Evolutionary conservation across 495 filamentous ascomycete genomes (phyloP), one percentile per base, ranked within the genome.

Genomic region (Thermochaetoides thermophila): DNA sequence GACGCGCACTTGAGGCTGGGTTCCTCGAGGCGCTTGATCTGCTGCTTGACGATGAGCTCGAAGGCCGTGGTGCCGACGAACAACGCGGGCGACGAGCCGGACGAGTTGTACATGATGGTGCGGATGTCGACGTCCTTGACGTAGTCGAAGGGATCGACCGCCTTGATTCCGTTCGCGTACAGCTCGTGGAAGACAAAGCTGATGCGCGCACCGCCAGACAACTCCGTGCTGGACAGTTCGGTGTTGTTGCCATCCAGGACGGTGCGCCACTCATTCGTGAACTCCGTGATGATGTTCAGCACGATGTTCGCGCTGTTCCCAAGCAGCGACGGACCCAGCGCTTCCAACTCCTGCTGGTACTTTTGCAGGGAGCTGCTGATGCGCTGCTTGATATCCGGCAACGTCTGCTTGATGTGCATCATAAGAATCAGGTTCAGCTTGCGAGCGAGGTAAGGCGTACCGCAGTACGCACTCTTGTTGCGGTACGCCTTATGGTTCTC

Each of bases 371-470:
- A 92, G 37, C 81, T 76, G 8, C 80, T 71, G 50, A 99, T 99
- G 39, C 91, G 80, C 12, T 77, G 79, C 58, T 96, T 99, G 66
- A 99, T 99, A 52, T 99, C 89, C 17, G 89, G 89, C 8, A 99
- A 71, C 5, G 89, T 99, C 64, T 99, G 89, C 60, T 99, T 99
- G 66, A 99, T 99, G 65, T 99, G 89, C 89, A 96, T 99, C 89
- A 96, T 96, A 38, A 99, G 72, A 57, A 99, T 96, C 56, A 97
- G 66, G 56, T 99, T 99, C 35, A 99, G 68, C 59, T 99, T 99
- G 29, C 89, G 74, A 5, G 89, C 89, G 19, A 99, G 66, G 47
- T 96, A 99, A 5, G 89, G 89, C 3, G 89, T 99, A 50, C 89
- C 89, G 58, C 89, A 99, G 65, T 99, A 99, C 11, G 87, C 80